Percentiles rank a stretch among this genome's conserved stretches.
Evolutionary conservation across 2,329 filamentous ascomycete genomes (phyloP).

Genomic region (Dryadomyces quercus-mongolicae): DNA sequence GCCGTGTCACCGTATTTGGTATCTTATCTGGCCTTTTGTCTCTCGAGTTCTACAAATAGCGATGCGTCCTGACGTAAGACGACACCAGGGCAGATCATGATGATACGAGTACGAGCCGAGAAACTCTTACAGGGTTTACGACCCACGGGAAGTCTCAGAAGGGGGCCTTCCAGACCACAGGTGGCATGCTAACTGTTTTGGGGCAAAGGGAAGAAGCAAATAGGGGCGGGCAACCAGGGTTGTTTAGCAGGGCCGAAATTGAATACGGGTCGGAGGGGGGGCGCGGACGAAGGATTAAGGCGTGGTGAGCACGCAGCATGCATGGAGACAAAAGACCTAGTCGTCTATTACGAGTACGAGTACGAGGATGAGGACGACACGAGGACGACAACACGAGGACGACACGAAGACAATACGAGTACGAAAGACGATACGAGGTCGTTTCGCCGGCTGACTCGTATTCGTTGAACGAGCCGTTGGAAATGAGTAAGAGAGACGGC

Average conservation of each 20-base stretch:
- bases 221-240: not conserved
- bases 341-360: too few relatives aligned
- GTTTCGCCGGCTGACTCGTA: too few relatives aligned
- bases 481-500: too few relatives aligned
- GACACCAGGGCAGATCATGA: not conserved
- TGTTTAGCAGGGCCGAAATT: not conserved
- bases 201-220: not conserved
- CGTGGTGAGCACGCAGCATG: not conserved
- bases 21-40: not conserved
- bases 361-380: too few relatives aligned
- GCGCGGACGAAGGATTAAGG: not conserved
- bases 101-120: not conserved
- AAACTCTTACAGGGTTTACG: not conserved
- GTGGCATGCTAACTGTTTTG: not conserved
- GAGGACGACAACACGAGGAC: too few relatives aligned
- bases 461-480: too few relatives aligned
- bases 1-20: not conserved
- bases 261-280: too few relatives aligned
- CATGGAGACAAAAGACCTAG: too few relatives aligned
- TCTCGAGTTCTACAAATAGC: too few relatives aligned
- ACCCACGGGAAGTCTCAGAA: not conserved
- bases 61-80: not conserved
- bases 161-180: not conserved
- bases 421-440: too few relatives aligned
- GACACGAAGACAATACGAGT: too few relatives aligned